Evolutionary conservation across 441 rosid species (phyloP).

Genomic region (Adansonia grandidieri): DNA sequence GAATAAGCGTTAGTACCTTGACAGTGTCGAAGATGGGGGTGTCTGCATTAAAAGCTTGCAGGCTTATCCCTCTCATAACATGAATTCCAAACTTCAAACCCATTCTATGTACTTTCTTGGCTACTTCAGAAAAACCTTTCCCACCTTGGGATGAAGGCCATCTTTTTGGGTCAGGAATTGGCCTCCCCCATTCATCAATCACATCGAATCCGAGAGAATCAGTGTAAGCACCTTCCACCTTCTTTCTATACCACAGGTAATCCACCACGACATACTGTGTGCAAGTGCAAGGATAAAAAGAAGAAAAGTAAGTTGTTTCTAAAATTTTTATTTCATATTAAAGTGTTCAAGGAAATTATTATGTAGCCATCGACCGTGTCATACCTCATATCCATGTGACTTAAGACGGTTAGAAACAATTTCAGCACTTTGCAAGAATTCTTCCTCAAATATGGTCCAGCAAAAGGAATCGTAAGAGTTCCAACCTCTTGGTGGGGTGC

Average conservation of each 20-base stretch:
- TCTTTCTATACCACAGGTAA: conserved; percentile 91
- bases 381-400: conserved; percentile 77
- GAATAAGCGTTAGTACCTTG: conserved; percentile 45
- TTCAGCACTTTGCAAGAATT: conserved; percentile 75
- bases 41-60: conserved; percentile 82
- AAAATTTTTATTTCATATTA: no score
- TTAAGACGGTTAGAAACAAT: conserved; percentile 63
- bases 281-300: conserved; percentile 16
- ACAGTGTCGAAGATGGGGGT: conserved; percentile 61
- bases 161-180: conserved; percentile 74
- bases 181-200: conserved; percentile 93
- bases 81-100: conserved; percentile 97
- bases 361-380: conserved; percentile 7
- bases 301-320: conserved; percentile 8
- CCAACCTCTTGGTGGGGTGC: conserved; percentile 95
- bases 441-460: conserved; percentile 85
- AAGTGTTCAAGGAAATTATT: not conserved
- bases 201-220: conserved; percentile 88
- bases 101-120: conserved; percentile 71
- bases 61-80: conserved; percentile 93
- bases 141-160: conserved; percentile 88
- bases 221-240: conserved; percentile 68
- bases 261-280: conserved; percentile 91
- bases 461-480: conserved; percentile 89
- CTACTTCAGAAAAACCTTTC: conserved; percentile 79